These are phyloP conservation scores for Leccinellum luteum DNA, from an alignment of 768 basidiomycete species.

Conservation along the genomic window DNA sequence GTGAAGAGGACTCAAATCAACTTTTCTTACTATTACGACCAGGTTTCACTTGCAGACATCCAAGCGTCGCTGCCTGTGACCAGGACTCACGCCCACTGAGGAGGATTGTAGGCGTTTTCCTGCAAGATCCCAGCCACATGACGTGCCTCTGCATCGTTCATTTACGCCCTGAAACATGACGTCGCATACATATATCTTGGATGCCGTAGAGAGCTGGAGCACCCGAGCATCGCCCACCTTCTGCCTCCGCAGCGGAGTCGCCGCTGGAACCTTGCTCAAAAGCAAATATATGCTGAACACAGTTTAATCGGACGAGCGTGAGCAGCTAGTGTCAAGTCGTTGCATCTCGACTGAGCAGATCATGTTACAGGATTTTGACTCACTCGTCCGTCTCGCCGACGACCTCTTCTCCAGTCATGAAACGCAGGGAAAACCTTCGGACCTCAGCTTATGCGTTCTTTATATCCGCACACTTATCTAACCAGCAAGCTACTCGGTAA, in stretches of 20 bases:
- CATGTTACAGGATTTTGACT: slow-evolving; percentile 22
- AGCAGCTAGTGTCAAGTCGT: background rate
- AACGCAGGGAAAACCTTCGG: slow-evolving; percentile 16
- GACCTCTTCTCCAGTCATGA: slow-evolving; percentile 24
- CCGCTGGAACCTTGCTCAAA: background rate
- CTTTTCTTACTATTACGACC: background rate
- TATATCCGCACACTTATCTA: slow-evolving; percentile 17
- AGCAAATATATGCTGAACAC: background rate
- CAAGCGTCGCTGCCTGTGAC: too few relatives aligned
- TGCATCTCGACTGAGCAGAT: background rate
- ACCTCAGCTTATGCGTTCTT: slow-evolving; percentile 26
- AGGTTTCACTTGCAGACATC: slow-evolving; percentile 2
- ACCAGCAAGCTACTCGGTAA: slow-evolving; percentile 27
- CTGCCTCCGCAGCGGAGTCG: background rate
- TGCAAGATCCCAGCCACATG: slow-evolving; percentile 5
- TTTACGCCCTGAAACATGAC: background rate
- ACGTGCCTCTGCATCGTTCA: slow-evolving; percentile 9
- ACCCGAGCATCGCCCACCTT: background rate
- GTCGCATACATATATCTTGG: slow-evolving; percentile 16
- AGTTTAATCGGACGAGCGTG: slow-evolving; percentile 15
- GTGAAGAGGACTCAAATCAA: background rate
- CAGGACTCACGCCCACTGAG: too few relatives aligned
- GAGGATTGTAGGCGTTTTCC: too few relatives aligned
- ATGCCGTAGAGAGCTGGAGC: background rate
- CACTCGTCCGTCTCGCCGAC: slow-evolving; percentile 24